Conservation (phyloP, 768 basidiomycete species). For the Termitomyces sp. region DNA sequence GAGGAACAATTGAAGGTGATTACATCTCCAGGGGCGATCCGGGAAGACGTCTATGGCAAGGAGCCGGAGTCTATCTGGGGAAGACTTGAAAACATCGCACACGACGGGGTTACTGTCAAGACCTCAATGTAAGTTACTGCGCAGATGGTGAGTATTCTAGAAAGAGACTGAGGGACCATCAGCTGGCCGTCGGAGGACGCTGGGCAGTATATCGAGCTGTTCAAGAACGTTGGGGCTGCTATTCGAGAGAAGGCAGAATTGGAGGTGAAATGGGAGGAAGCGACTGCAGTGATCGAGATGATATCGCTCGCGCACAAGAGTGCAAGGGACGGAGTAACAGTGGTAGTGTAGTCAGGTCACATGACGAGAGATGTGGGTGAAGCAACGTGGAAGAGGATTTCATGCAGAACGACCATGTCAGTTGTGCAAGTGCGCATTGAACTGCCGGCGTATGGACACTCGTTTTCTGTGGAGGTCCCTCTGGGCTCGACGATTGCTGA, state of each 20-base stretch:
- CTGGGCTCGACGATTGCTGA: conserved; percentile 46
- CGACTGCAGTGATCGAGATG: conserved; percentile 65
- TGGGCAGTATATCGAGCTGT: conserved; percentile 57
- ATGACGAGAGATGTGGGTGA: conserved; percentile 1
- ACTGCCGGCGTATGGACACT: conserved; percentile 67
- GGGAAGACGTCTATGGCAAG: conserved; percentile 44
- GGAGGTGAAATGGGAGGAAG: conserved; percentile 70
- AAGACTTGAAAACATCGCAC: conserved; percentile 47
- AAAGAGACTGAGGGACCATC: conserved; percentile 6
- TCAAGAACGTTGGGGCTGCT: conserved; percentile 58
- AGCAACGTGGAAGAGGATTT: conserved; percentile 18
- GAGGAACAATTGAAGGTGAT: conserved; percentile 69
- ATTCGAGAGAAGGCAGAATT: conserved; percentile 50
- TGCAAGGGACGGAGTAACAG: conserved; percentile 47
- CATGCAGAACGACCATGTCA: conserved; percentile 26
- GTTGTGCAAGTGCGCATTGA: conserved; percentile 58
- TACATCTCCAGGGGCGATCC: conserved; percentile 36
- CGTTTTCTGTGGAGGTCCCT: conserved; percentile 52
- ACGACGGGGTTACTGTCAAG: conserved; percentile 36
- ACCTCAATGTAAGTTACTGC: conserved; percentile 26
- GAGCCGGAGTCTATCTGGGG: conserved; percentile 65
- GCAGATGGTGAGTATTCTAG: neutral
- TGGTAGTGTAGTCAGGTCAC: conserved; percentile 4
- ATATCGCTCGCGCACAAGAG: conserved; percentile 71
- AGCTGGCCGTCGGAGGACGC: conserved; percentile 61